Conservation (phyloP, 805 yeast genomes). For the Zygosaccharomyces lentus region DNA sequence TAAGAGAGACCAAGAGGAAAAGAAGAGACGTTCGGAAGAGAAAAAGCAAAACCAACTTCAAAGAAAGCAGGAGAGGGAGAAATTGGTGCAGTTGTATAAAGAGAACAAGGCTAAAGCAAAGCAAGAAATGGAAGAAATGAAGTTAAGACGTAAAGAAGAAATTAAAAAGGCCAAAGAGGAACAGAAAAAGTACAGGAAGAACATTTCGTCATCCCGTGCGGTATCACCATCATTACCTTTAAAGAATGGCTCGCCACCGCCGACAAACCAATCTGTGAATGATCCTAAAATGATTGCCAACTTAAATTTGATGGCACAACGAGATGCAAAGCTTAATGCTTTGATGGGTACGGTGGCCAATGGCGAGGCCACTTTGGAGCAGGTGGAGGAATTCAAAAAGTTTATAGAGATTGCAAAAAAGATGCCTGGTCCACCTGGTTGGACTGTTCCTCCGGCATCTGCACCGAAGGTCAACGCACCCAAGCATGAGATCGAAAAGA, state of each 20-base stretch:
- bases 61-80: constrained; percentile 27
- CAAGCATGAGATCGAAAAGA: constrained; percentile 2
- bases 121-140: constrained; percentile 18
- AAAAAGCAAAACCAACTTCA: constrained; percentile 25
- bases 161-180: constrained; percentile 23
- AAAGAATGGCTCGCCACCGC: constrained; percentile 2
- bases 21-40: constrained; percentile 24
- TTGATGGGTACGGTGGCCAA: constrained; percentile 85
- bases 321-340: constrained; percentile 59
- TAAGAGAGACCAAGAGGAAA: constrained; percentile 34
- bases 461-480: background rate
- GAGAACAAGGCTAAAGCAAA: constrained; percentile 25
- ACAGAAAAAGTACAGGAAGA: constrained; percentile 12
- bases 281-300: constrained; percentile 81
- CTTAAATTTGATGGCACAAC: constrained; percentile 74
- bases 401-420: constrained; percentile 74
- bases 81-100: constrained; percentile 16
- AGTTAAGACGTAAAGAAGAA: constrained; percentile 21
- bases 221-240: background rate
- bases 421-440: constrained; percentile 54
- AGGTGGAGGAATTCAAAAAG: constrained; percentile 72
- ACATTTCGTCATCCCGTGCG: background rate
- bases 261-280: constrained; percentile 42
- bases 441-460: constrained; percentile 24
- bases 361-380: constrained; percentile 68